Evolutionary conservation across 148 eudicot genomes (phyloP).

Genomic region (Agrostemma githago): DNA sequence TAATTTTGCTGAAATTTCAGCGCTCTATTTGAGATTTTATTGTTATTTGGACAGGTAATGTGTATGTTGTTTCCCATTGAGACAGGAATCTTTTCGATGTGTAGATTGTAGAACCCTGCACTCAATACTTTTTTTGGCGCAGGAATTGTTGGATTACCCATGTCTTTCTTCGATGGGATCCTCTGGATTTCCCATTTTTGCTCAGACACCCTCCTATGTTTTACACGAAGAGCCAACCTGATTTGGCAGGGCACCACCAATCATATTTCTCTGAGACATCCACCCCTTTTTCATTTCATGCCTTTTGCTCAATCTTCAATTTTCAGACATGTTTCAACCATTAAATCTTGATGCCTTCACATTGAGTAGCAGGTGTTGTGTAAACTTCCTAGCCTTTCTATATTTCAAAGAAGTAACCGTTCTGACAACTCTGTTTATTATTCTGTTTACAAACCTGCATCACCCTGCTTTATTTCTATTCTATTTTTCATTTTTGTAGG

Average conservation of each 20-base stretch:
- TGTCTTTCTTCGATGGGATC: slow-evolving; percentile 59
- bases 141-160: slow-evolving; percentile 61
- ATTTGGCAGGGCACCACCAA: slow-evolving; percentile 53
- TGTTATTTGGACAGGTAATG: slow-evolving; percentile 24
- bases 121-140: slow-evolving; percentile 80
- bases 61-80: slow-evolving; percentile 35
- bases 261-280: slow-evolving; percentile 52
- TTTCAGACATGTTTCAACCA: slow-evolving; percentile 59
- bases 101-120: slow-evolving; percentile 44
- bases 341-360: slow-evolving; percentile 55
- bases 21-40: slow-evolving; percentile 2
- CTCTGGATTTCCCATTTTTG: slow-evolving; percentile 55
- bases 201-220: slow-evolving; percentile 54
- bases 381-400: slow-evolving; percentile 42
- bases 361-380: slow-evolving; percentile 70
- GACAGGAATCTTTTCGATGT: slow-evolving; percentile 32
- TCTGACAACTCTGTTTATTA: slow-evolving; percentile 12
- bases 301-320: slow-evolving; percentile 59
- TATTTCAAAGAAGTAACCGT: slow-evolving; percentile 22
- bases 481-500: slow-evolving; percentile 41
- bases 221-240: slow-evolving; percentile 57
- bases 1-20: slow-evolving; percentile 14
- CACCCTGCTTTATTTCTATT: slow-evolving; percentile 24
- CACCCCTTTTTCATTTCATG: slow-evolving; percentile 77
- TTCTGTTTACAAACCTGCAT: slow-evolving; percentile 19